Base-by-base conservation (phyloP, 495 filamentous ascomycete genomes). In the Lepraria neglecta region DNA sequence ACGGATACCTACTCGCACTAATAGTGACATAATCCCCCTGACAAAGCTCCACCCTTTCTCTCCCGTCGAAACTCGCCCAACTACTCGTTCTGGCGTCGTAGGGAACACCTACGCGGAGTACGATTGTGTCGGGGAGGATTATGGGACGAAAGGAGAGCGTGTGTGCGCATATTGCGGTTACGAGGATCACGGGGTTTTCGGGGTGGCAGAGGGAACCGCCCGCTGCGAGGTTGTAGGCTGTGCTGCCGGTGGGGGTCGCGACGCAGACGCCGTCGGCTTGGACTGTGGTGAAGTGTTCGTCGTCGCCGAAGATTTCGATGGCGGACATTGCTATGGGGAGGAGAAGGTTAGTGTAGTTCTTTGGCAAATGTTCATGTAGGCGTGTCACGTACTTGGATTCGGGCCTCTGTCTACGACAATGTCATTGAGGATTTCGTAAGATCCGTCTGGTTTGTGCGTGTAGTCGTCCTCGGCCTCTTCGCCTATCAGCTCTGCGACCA, bases 1-100 rank as follows among this genome's bases (percentile, higher is more conserved):
- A 98, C 0, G 94, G 94, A 68, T 90, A 98, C 63, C 92, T 79
- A 21, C 86, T 90, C 3, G 95, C 95, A 52, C 88, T 91, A 50
- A 98, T 90, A 0, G 92, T 97, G 31, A 97, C 90, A 70, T 97
- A 97, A 75, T 98, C 94, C 9, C 94, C 94, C 0, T 91, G 90
- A 47, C 78, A 75, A 59, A 98, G 75, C 76, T 97, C 94, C 46
- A 96, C 76, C 64, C 85, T 84, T 72, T 95, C 89, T 69, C 90
- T 84, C 11, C 94, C 94, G 71, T 98, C 94, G 74, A 98, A 98
- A 71, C 91, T 95, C 43, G 91, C 95, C 95, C 95, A 98, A 52
- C 87, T 91, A 63, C 83, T 86, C 15, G 91, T 88, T 24, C 94
- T 80, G 6, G 91, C 89, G 73, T 95, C 87, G 69, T 96, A 96